These are phyloP conservation scores for Martiniozyma asiatica DNA, from an alignment of 1,139 yeast genomes.

Conservation along the genomic window DNA sequence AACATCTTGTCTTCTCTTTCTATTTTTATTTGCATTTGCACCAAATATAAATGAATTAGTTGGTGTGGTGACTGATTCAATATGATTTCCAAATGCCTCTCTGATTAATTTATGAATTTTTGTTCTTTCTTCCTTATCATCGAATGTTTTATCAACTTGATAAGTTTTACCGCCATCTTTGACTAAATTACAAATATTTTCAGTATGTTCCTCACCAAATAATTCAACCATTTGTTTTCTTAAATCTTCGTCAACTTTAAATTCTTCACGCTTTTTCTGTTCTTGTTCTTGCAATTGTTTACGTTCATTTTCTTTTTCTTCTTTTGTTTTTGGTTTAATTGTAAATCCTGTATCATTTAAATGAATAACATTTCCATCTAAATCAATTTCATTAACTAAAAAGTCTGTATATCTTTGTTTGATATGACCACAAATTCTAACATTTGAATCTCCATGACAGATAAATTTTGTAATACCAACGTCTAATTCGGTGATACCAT, in stretches of 20 bases:
- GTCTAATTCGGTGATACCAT: constrained; percentile 38
- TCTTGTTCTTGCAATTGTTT: constrained; percentile 23
- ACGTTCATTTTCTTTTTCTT: constrained; percentile 24
- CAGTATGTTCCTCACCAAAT: constrained; percentile 50
- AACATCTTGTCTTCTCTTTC: constrained; percentile 25
- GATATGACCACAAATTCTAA: constrained; percentile 70
- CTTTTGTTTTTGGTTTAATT: constrained; percentile 40
- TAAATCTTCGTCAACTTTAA: constrained; percentile 35
- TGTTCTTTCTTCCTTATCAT: constrained; percentile 64
- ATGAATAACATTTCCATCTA: constrained; percentile 60
- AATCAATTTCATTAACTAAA: constrained; percentile 75
- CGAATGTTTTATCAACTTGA: constrained; percentile 46
- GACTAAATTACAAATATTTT: constrained; percentile 42
- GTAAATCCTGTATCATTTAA: constrained; percentile 64
- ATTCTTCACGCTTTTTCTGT: constrained; percentile 25
- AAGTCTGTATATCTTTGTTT: constrained; percentile 93
- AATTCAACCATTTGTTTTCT: constrained; percentile 34
- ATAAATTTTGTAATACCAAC: constrained; percentile 72
- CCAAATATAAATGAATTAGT: constrained; percentile 54
- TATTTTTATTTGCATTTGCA: constrained; percentile 22
- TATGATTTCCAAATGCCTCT: constrained; percentile 55
- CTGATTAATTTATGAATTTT: constrained; percentile 67
- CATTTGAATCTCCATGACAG: constrained; percentile 10
- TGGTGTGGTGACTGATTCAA: constrained; percentile 70
- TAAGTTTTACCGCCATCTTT: constrained; percentile 40